Base-by-base conservation (phyloP, 768 basidiomycete genomes). In the Coprinellus micaceus region DNA sequence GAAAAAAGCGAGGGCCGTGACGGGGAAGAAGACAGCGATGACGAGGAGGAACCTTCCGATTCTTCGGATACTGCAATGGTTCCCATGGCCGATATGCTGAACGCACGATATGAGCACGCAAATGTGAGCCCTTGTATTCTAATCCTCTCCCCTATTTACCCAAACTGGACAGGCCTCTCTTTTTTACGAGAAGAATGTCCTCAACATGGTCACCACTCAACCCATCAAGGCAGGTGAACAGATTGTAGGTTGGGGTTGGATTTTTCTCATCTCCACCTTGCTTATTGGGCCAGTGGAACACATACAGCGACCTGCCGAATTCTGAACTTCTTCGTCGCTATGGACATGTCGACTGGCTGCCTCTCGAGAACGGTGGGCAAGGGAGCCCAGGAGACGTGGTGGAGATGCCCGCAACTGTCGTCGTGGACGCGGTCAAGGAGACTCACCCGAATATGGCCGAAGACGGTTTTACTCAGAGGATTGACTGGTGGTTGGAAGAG, bases 51-150 rank as follows among this genome's bases (percentile, higher is more conserved):
- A 1, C 74, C 69, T 3, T 82, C 82, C 19, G 81, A 84, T 56
- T 72, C 81, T 5, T 77, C 79, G 10, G 83, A 89, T 59, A 83
- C 91, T 10, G 84, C 89, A 2, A 94, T 98, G 94, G 89, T 98
- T 3, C 95, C 96, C 0, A 85, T 98, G 75, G 97, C 97, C 2
- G 97, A 99, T 70, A 84, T 98, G 75, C 74, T 99, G 48, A 99
- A 99, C 64, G 97, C 96, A 11, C 82, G 86, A 52, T 91, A 84
- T 67, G 86, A 83, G 7, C 81, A 81, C 37, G 89, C 94, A 67
- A 98, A 98, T 60, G 94, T 93, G 64, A 59, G 85, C 69, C 22
- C 24, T 54, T 37, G 6, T n/a, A 51, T 40, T 51, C 24, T n/a
- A 29, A 12, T 28, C 4, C 29, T 9, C 36, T 12, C 6, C 28